phyloP scores from a whole-genome alignment of 768 basidiomycete genomes.

The Infundibulicybe gibba region DNA sequence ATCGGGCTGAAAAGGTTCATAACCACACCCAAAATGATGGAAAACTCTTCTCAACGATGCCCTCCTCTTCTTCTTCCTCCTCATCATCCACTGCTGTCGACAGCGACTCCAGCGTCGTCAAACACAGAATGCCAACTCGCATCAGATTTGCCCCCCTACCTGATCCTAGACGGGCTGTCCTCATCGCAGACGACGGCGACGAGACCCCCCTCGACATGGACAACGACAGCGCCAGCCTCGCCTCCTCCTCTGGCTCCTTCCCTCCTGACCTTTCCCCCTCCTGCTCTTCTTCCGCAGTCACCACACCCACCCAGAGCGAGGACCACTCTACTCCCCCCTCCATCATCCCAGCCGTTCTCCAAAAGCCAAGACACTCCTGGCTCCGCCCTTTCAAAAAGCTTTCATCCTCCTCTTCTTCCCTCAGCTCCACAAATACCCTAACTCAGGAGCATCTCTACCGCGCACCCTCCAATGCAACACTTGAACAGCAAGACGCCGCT shows the following conservation, averaged over 20 bases:
- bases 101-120: constrained; percentile 5
- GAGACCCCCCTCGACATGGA: constrained; percentile 26
- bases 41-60: too few species aligned
- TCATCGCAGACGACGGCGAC: constrained; percentile 36
- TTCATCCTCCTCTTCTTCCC: background rate
- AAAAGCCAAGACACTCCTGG: background rate
- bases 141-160: constrained; percentile 89
- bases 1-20: too few species aligned
- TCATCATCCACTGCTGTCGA: background rate
- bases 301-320: too few species aligned
- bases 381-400: background rate
- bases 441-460: constrained; percentile 1
- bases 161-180: constrained; percentile 57
- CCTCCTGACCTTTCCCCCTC: too few species aligned
- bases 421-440: too few species aligned
- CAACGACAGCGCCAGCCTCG: background rate
- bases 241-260: too few species aligned
- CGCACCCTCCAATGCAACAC: background rate
- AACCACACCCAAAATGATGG: too few species aligned
- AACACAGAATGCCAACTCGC: constrained; percentile 7
- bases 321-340: too few species aligned
- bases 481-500: too few species aligned
- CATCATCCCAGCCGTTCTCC: too few species aligned
- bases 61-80: too few species aligned
- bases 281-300: too few species aligned